Conservation (phyloP, 202 grass and related monocot species). For the Hordeum pubiflorum region DNA sequence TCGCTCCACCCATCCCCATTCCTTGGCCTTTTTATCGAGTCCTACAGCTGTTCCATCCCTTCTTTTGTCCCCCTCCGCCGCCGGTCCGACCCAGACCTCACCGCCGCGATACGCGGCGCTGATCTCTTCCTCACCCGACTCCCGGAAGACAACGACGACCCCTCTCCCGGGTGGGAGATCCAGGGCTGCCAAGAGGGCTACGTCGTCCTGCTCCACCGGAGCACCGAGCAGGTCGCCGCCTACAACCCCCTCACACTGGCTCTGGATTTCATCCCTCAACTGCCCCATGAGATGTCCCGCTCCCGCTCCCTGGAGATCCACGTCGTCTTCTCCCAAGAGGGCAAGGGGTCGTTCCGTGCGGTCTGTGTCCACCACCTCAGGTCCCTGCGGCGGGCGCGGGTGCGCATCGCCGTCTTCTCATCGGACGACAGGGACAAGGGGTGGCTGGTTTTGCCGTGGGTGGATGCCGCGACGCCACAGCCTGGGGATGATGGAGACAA, state of each 20-base stretch:
- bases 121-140: neutral
- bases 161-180: neutral
- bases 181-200: neutral
- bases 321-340: neutral
- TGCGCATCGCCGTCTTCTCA: neutral
- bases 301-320: neutral
- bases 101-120: neutral
- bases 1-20: neutral
- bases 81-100: neutral
- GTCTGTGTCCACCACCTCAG: neutral
- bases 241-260: neutral
- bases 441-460: neutral
- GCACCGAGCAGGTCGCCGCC: neutral
- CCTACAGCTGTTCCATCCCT: neutral
- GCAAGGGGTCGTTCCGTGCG: neutral
- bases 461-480: neutral
- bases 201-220: neutral
- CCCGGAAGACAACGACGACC: neutral
- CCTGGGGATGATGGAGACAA: neutral
- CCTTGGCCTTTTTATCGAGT: neutral
- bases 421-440: neutral
- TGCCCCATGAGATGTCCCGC: neutral
- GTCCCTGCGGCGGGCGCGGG: neutral
- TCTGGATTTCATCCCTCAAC: neutral
- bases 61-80: neutral